Conservation (phyloP, 2,329 filamentous ascomycete genomes). For the Trichoderma polysporum region DNA sequence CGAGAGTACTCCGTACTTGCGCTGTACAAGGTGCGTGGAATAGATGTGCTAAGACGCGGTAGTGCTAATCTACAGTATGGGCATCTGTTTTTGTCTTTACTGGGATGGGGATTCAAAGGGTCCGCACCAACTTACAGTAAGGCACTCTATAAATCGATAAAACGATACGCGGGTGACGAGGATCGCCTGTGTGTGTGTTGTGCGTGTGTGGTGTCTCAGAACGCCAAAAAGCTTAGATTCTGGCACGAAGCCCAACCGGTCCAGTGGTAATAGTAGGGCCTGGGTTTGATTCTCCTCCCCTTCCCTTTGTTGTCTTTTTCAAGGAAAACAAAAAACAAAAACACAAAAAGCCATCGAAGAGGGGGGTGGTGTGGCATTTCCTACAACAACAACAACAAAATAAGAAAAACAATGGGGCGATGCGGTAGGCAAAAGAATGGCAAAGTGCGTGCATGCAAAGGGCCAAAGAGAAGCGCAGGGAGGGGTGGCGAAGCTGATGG, state of each 20-base stretch:
- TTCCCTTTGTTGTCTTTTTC: background rate
- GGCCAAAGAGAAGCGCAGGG: background rate
- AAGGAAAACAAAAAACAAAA: background rate
- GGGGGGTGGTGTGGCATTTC: background rate
- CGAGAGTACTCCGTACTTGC: background rate
- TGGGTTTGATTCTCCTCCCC: background rate
- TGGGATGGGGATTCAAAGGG: conserved; percentile 5
- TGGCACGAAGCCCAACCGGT: background rate
- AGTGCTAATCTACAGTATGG: background rate
- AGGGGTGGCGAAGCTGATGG: conserved; percentile 12
- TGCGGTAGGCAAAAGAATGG: background rate
- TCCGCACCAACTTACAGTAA: background rate
- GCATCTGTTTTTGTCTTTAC: background rate
- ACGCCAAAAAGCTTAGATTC: background rate
- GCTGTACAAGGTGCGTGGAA: background rate
- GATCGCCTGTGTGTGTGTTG: background rate
- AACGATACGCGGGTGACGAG: background rate
- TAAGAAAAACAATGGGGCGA: conserved; percentile 1
- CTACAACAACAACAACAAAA: background rate
- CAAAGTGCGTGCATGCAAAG: conserved; percentile 14
- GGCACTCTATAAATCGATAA: background rate
- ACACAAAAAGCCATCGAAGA: background rate
- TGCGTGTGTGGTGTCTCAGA: background rate
- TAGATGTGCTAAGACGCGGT: background rate
- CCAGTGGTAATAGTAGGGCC: background rate